Evolutionary conservation across 352 stramenopile species (phyloP).

Genomic region (Phytophthora pini): DNA sequence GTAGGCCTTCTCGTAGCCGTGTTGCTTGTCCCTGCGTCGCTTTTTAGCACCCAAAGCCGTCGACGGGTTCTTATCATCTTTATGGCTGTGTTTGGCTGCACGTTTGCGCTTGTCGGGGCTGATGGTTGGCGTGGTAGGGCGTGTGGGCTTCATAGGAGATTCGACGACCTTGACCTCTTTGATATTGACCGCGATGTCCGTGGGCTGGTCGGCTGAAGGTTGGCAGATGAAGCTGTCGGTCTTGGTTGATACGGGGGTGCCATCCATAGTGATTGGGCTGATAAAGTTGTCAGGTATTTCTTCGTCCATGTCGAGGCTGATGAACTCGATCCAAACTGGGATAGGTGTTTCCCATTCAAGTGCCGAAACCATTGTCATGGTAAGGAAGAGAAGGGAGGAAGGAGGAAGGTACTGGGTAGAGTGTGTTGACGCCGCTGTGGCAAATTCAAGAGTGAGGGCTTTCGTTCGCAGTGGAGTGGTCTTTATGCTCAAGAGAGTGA

Average conservation of each 20-base stretch:
- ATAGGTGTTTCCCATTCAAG: conserved; percentile 35
- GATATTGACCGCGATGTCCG: conserved; percentile 5
- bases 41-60: conserved; percentile 8
- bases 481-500: conserved; percentile 4
- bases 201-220: neutral
- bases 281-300: conserved; percentile 18
- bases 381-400: neutral
- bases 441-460: conserved; percentile 36
- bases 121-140: conserved; percentile 3
- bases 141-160: conserved; percentile 11
- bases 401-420: conserved; percentile 15
- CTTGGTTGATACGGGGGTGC: conserved; percentile 11
- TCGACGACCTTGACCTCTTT: conserved; percentile 10
- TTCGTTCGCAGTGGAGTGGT: conserved; percentile 23
- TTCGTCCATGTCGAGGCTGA: conserved; percentile 37
- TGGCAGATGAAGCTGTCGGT: conserved; percentile 9
- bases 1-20: conserved; percentile 44
- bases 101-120: conserved; percentile 20
- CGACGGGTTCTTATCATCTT: conserved; percentile 12
- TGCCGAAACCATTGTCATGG: conserved; percentile 9
- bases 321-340: conserved; percentile 36
- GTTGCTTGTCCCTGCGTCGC: conserved; percentile 45
- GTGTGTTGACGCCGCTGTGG: conserved; percentile 23
- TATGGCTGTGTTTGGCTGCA: conserved; percentile 10
- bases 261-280: conserved; percentile 9